Evolutionary conservation across 164 flowering plant genomes (phyloP).

Genomic region (Magnolia kwangsiensis): DNA sequence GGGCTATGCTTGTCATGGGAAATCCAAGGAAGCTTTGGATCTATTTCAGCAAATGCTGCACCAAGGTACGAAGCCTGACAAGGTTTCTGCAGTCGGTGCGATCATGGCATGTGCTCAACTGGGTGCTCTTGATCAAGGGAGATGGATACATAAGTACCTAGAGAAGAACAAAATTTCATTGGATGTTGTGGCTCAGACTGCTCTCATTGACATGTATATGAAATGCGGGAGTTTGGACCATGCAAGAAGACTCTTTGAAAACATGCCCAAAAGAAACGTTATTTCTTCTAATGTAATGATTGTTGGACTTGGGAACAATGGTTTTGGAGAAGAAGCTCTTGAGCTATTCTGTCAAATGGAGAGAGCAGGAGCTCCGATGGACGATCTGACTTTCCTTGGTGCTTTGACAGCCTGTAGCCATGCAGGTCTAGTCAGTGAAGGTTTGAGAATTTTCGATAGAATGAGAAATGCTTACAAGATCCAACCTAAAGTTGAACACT

Average conservation of each 20-base stretch:
- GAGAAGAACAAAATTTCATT: slow-evolving; percentile 17
- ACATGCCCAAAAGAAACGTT: slow-evolving; percentile 26
- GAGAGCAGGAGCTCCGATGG: slow-evolving; percentile 15
- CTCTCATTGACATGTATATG: slow-evolving; percentile 42
- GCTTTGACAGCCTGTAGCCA: slow-evolving; percentile 35
- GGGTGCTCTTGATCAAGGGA: slow-evolving; percentile 41
- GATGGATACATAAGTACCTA: slow-evolving; percentile 36
- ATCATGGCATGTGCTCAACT: slow-evolving; percentile 33
- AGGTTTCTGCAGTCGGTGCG: slow-evolving; percentile 23
- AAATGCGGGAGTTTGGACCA: slow-evolving; percentile 33
- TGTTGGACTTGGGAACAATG: slow-evolving; percentile 30
- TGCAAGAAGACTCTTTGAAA: slow-evolving; percentile 23
- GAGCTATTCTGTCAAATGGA: slow-evolving; percentile 27
- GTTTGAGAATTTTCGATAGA: slow-evolving; percentile 19
- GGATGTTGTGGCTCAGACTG: slow-evolving; percentile 32
- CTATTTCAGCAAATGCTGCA: slow-evolving; percentile 35
- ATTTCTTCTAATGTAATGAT: slow-evolving; percentile 40
- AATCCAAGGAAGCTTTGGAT: slow-evolving; percentile 26
- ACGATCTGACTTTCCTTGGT: slow-evolving; percentile 33
- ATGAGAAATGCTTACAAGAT: slow-evolving; percentile 20
- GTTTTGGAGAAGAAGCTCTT: slow-evolving; percentile 26
- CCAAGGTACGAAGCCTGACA: slow-evolving; percentile 29
- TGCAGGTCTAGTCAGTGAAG: slow-evolving; percentile 32
- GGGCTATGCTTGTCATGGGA: slow-evolving; percentile 28
- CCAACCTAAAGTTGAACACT: slow-evolving; percentile 37